Evolutionary conservation across 1,139 yeast species (phyloP).

Genomic region (Yamadazyma kanchanaburiensis): DNA sequence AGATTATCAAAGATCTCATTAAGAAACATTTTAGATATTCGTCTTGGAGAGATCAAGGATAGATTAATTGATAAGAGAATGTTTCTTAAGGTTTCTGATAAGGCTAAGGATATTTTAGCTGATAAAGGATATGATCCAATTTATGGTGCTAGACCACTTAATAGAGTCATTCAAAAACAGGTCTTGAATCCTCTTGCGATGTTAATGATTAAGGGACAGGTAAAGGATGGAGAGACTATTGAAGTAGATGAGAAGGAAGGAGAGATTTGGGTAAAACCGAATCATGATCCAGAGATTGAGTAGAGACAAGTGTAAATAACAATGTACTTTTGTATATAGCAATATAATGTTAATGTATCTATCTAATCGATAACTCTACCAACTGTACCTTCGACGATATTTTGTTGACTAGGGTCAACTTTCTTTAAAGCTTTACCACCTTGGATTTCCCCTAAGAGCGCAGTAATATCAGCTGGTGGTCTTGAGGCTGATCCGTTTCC

Average conservation of each 20-base stretch:
- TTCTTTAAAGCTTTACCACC: conserved; percentile 48
- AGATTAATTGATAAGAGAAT: conserved; percentile 81
- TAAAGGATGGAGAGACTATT: conserved; percentile 68
- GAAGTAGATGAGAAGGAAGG: conserved; percentile 25
- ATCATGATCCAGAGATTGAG: conserved; percentile 31
- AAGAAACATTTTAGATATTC: conserved; percentile 75
- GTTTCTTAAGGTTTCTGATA: conserved; percentile 50
- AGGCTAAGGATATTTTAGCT: conserved; percentile 74
- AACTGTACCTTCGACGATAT: conserved; percentile 41
- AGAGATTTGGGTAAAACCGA: conserved; percentile 40
- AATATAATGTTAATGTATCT: conserved; percentile 1
- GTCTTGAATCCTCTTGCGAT: conserved; percentile 85
- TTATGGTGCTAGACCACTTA: conserved; percentile 95
- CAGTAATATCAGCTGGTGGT: conserved; percentile 35
- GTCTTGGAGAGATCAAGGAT: conserved; percentile 75
- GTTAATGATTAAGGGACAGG: conserved; percentile 72
- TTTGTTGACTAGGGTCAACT: conserved; percentile 46
- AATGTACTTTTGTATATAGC: conserved; percentile 2
- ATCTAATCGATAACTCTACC: conserved; percentile 37
- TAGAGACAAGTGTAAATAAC: background rate
- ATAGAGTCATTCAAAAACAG: conserved; percentile 79
- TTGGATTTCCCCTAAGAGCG: conserved; percentile 55
- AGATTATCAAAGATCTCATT: conserved; percentile 74
- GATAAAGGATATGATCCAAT: conserved; percentile 84
- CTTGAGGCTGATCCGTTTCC: conserved; percentile 19